phyloP scores from a whole-genome alignment of 306 rosid species.

The Trichosanthes truncata region DNA sequence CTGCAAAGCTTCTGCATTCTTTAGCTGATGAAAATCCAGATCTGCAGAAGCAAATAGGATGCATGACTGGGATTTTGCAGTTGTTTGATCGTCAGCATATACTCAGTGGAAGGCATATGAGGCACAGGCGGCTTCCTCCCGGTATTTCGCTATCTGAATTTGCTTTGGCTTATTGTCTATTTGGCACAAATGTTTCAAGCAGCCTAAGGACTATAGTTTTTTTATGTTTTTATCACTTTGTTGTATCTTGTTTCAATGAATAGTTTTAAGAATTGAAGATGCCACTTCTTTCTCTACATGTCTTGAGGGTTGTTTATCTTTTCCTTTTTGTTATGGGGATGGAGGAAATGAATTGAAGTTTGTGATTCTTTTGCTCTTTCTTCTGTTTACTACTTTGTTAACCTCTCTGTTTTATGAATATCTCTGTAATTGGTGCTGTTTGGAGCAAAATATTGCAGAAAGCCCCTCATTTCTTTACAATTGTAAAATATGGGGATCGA shows the following conservation, averaged over 20 bases:
- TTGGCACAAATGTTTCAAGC: not conserved
- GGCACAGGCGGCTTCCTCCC: conserved; percentile 59
- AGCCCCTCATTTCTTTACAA: not conserved
- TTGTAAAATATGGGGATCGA: not conserved
- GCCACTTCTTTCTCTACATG: not conserved
- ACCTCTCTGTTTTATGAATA: not conserved
- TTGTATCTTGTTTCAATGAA: not conserved
- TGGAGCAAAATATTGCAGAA: not conserved
- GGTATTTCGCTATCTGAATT: conserved; percentile 22
- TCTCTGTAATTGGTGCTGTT: not conserved
- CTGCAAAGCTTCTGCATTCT: conserved; percentile 82
- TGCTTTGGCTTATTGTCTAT: not conserved
- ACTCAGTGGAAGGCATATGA: conserved; percentile 39
- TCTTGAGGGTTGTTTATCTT: not conserved
- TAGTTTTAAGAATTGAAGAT: not conserved
- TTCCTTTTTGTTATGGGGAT: not conserved
- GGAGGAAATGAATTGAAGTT: not conserved
- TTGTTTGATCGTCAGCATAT: conserved; percentile 71
- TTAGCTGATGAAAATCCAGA: conserved; percentile 92
- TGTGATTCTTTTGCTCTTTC: not conserved
- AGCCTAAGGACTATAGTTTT: not conserved
- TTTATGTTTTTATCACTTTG: not conserved
- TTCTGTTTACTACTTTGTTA: not conserved
- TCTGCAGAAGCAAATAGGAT: conserved; percentile 94
- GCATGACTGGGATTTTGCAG: conserved; percentile 88